Conservation (phyloP, 495 filamentous ascomycete genomes). For the Polyplosphaeria fusca region DNA sequence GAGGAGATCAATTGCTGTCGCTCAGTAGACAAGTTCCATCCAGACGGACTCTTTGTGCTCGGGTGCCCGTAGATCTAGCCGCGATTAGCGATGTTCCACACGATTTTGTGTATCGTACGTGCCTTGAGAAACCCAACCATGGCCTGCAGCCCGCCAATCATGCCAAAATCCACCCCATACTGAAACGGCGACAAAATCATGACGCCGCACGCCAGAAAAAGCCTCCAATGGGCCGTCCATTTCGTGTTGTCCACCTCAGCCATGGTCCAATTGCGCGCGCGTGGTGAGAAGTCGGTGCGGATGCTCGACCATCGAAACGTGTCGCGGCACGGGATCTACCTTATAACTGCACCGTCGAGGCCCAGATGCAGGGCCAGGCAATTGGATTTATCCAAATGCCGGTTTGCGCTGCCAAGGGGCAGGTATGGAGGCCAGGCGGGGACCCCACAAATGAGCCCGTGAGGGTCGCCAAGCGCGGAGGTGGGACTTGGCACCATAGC, state of each 20-base stretch:
- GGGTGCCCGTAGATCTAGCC: slow-evolving; percentile 35
- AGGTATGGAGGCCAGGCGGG: slow-evolving; percentile 3
- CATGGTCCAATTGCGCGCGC: slow-evolving; percentile 6
- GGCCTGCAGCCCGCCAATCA: slow-evolving; percentile 62
- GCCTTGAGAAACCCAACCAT: slow-evolving; percentile 60
- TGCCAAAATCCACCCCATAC: slow-evolving; percentile 61
- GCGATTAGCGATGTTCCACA: neutral
- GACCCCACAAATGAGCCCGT: slow-evolving; percentile 24
- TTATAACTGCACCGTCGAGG: slow-evolving; percentile 10
- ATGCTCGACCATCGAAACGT: neutral
- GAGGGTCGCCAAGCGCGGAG: slow-evolving; percentile 2
- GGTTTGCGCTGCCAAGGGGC: slow-evolving; percentile 19
- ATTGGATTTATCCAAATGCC: slow-evolving; percentile 18
- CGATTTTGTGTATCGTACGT: neutral
- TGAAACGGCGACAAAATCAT: slow-evolving; percentile 57
- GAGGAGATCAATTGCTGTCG: slow-evolving; percentile 57
- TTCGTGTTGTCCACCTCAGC: neutral
- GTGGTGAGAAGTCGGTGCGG: neutral
- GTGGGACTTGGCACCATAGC: slow-evolving; percentile 16
- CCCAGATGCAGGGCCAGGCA: neutral
- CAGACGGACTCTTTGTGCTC: slow-evolving; percentile 39
- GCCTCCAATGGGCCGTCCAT: slow-evolving; percentile 35
- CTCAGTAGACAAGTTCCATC: slow-evolving; percentile 55
- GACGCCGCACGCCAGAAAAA: slow-evolving; percentile 44
- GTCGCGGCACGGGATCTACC: slow-evolving; percentile 2